phyloP scores from a whole-genome alignment of 2,329 filamentous ascomycete genomes.

The Xylaria sp. region DNA sequence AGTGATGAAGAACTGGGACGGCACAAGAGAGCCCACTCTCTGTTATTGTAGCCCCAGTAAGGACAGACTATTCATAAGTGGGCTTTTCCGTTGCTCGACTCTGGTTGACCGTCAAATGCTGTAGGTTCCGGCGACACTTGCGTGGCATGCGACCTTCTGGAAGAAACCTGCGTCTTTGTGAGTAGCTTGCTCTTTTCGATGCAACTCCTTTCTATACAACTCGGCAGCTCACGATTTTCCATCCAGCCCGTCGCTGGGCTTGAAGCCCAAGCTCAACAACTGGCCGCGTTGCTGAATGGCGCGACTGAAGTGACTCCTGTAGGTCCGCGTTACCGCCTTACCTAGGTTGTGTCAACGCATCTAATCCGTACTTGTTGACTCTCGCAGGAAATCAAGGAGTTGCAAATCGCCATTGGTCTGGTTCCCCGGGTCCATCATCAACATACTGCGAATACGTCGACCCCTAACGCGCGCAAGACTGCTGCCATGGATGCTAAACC shows the following conservation, averaged over 20 bases:
- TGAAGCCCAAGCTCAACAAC: background rate
- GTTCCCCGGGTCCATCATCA: background rate
- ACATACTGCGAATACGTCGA: background rate
- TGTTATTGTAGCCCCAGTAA: background rate
- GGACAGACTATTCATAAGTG: too few relatives aligned
- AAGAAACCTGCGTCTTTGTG: background rate
- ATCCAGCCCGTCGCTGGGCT: background rate
- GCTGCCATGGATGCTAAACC: background rate
- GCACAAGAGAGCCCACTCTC: background rate
- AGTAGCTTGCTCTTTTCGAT: background rate
- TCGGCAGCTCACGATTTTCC: background rate
- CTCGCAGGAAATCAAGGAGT: background rate
- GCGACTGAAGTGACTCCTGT: background rate
- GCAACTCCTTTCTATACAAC: too few relatives aligned
- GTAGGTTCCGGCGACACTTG: background rate
- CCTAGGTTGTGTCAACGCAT: too few relatives aligned
- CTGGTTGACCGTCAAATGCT: background rate
- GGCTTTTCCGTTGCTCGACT: background rate
- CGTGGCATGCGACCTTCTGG: background rate
- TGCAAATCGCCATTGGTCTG: background rate
- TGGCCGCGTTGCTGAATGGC: background rate
- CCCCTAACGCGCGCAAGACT: background rate
- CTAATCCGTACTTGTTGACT: background rate
- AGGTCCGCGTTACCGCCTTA: background rate
- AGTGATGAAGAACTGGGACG: background rate